These are phyloP conservation scores for Jasminum sambac DNA, from an alignment of 257 asterid species.

Conservation along the genomic window DNA sequence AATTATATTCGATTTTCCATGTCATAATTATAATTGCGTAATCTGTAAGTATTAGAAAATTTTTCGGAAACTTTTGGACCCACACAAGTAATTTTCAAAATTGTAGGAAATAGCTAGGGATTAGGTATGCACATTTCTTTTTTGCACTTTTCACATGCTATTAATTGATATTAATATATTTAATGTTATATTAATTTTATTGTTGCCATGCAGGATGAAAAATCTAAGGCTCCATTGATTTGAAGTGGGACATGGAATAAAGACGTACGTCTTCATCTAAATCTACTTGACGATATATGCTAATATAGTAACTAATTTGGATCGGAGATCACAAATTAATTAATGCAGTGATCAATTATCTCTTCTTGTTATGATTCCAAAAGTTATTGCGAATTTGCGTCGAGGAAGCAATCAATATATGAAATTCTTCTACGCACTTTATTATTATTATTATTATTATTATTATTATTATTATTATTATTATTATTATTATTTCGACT, in stretches of 20 bases:
- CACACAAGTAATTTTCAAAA: not conserved
- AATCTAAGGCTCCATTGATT: slow-evolving; percentile 18
- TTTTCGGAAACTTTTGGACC: not conserved
- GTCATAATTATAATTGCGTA: too few relatives aligned
- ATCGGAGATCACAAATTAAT: not conserved
- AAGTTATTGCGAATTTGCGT: not conserved
- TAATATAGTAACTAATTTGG: too few relatives aligned
- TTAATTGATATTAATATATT: not conserved
- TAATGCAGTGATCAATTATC: too few relatives aligned
- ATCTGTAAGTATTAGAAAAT: not conserved
- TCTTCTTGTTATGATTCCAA: not conserved
- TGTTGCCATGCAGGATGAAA: slow-evolving; percentile 31
- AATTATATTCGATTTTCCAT: too few relatives aligned
- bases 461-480: too few relatives aligned
- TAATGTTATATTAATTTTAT: too few relatives aligned
- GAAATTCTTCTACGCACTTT: not conserved
- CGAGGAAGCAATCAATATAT: not conserved
- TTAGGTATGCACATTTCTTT: not conserved
- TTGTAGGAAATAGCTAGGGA: not conserved
- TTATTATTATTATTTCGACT: not conserved
- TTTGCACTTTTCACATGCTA: not conserved
- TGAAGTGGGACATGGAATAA: not conserved
- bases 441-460: too few relatives aligned
- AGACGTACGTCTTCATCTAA: not conserved
- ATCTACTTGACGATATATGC: too few relatives aligned